Conservation (phyloP, 2,329 filamentous ascomycete species). For the Claviceps humidiphila region DNA sequence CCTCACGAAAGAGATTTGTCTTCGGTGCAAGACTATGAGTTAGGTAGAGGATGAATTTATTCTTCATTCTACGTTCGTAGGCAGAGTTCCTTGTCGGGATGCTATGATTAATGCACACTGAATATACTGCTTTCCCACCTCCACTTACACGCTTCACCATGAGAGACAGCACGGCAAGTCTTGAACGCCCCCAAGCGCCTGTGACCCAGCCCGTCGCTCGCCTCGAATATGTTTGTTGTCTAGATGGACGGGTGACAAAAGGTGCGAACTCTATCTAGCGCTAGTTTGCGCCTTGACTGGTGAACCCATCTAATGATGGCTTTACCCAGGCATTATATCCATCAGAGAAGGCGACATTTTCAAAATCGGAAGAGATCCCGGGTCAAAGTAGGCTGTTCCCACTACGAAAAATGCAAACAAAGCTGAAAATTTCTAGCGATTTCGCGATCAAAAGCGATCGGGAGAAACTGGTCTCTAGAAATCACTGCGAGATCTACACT, state of each 20-base stretch:
- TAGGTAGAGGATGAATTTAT: too few relatives aligned
- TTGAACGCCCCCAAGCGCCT: background rate
- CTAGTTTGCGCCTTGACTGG: background rate
- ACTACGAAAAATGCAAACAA: background rate
- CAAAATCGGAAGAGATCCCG: constrained; percentile 22
- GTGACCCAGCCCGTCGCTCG: background rate
- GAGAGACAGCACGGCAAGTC: background rate
- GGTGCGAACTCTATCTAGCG: background rate
- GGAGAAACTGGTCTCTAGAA: constrained; percentile 32
- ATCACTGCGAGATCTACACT: constrained; percentile 43
- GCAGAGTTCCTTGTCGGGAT: background rate
- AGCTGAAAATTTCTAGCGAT: constrained; percentile 11
- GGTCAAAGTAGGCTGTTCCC: constrained; percentile 18
- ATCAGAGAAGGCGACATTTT: constrained; percentile 19
- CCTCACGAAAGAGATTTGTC: background rate
- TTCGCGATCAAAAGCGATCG: constrained; percentile 24
- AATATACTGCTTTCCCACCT: background rate
- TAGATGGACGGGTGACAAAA: constrained; percentile 1
- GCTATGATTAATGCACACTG: background rate
- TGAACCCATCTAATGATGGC: constrained; percentile 2
- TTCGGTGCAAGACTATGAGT: background rate
- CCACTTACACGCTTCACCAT: constrained; percentile 1
- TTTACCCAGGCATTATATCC: constrained; percentile 14
- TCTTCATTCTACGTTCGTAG: background rate
- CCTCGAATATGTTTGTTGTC: constrained; percentile 3